Base-by-base conservation (phyloP, 129 eudicot species). In the Lactuca sativa region DNA sequence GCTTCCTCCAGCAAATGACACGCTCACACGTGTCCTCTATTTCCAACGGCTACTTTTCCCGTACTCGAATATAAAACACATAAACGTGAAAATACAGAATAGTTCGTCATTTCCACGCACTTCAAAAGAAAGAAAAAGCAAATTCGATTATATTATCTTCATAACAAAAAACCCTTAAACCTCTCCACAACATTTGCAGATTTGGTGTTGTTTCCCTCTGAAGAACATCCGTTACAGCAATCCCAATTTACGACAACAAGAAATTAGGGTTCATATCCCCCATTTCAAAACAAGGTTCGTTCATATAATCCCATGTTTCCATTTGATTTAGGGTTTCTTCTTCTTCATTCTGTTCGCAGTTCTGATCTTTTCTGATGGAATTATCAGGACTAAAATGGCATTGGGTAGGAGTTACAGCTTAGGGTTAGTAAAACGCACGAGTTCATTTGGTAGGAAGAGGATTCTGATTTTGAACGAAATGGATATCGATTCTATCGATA, bases 361-460 rank as follows among this genome's bases (percentile, higher is more conserved):
- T 47, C 36, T 54, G 37, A 62, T 62, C 2, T 68, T 68, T 41
- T 60, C 64, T 69, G 68, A 64, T 61, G 66, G 40, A 33, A 64
- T 16, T 18, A 6, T 41, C 80, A 81, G 81, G 77, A 60, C 12
- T 12, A 56, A 70, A 72, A 79, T 85, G 91, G 82, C 86, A 66
- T 56, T 80, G 62, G 81, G 80, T 34, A 82, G 63, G 75, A 80
- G 40, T 68, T 83, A 76, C 56, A 80, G 74, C 33, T 62, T 75
- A 62, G 95, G 83, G 61, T 64, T 78, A 54, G 91, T 83, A 6
- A 85, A 81, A 59, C 76, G 81, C 10, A 61, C 91, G 0, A 56
- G 80, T 60, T 92, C 98, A 11, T 81, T 92, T 25, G 95, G 96
- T 49, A 77, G 96, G 43, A 92, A 92, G 74, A 84, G 98, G 76